Base-by-base conservation (phyloP, 2,329 filamentous ascomycete genomes). In the Neonectria neomacrospora region DNA sequence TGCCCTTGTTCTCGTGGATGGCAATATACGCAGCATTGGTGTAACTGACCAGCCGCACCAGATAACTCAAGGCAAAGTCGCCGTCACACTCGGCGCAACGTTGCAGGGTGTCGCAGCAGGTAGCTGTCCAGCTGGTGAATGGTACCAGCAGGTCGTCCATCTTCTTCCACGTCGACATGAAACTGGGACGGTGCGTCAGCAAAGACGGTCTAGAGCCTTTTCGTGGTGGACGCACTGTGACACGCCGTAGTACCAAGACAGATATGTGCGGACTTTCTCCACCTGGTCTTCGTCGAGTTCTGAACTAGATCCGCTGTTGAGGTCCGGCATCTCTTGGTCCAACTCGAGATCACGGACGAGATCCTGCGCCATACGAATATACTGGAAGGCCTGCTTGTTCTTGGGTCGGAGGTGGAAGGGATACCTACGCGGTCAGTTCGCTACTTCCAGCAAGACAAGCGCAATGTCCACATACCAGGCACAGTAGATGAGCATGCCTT, bases 401-500 rank as follows among this genome's bases (percentile, higher is more conserved):
- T 79, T 85, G 2, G 84, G 84, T 1, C 85, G 76, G 14, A 87
- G 75, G 62, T 87, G 84, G 39, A 85, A 85, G 0, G 85, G 85
- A 53, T 86, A 86, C 84, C 84, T 86, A 11, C 1, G 3, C 28
- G 42, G 45, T 39, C 7, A 60, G 41, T 22, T 11, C 41, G 18
- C 12, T 37, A 2, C 18, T 22, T 18, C 20, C 41, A 22, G 18
- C 44, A n/a, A n/a, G 8, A 3, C 10, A 7, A 2, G 9, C 12
- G 8, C 26, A 28, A 9, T 5, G 37, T 2, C 10, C 7, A 10
- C 78, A 67, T 74, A 88, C 87, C 87, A 89, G 18, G 82, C 78
- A 53, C 84, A 82, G 64, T 89, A 89, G 6, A 88, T 80, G 26
- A 88, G 75, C 20, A 89, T 74, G 3, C 86, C 86, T 65, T 87